Base-by-base conservation (phyloP, 805 yeast genomes). In the Saccharomycopsis capsularis region DNA sequence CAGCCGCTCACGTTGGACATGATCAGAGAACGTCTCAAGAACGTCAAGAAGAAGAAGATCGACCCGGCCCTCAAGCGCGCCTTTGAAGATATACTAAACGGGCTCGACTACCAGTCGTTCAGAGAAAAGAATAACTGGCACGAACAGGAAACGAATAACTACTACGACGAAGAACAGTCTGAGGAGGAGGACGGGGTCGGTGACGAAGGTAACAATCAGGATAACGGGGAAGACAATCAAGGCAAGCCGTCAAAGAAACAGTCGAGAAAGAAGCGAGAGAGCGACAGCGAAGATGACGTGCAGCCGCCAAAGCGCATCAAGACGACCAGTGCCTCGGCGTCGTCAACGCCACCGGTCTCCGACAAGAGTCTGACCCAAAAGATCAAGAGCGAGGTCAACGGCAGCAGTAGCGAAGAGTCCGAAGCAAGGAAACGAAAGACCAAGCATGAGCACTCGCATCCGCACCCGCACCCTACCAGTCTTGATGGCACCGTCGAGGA, bases 41-140 rank as follows among this genome's bases (percentile, higher is more conserved):
- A 24, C 19, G 15, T 35, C 2, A 42, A 44, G 44, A 48, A 52
- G 42, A 36, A 37, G 40, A 48, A 48, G 32, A 21, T 36, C 22
- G 54, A 48, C 23, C 42, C 30, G 13, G 34, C 23, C 19, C 44
- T 51, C 34, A 41, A 38, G 24, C 46, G 27, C 4, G 15, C 45
- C 4, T 51, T 37, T 41, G 37, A 44, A 34, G 44, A 40, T 15
- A 27, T 46, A 2, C 22, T 29, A n/a, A 44, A 30, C 2, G 47
- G 45, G 7, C 30, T 18, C 23, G 39, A 40, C 6, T 48, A 48
- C 21, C 23, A 16, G 36, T 19, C 27, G 6, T 49, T 49, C 36
- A 40, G 47, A 36, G 40, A 45, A 27, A 24, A 35, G n/a, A 15
- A 36, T n/a, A 27, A 37, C 16, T 21, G 23, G 11, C 19, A 24